Percentiles rank a stretch among this genome's conserved stretches.
Conservation (phyloP, 768 basidiomycete genomes). For the Macrolepiota albuminosa region DNA sequence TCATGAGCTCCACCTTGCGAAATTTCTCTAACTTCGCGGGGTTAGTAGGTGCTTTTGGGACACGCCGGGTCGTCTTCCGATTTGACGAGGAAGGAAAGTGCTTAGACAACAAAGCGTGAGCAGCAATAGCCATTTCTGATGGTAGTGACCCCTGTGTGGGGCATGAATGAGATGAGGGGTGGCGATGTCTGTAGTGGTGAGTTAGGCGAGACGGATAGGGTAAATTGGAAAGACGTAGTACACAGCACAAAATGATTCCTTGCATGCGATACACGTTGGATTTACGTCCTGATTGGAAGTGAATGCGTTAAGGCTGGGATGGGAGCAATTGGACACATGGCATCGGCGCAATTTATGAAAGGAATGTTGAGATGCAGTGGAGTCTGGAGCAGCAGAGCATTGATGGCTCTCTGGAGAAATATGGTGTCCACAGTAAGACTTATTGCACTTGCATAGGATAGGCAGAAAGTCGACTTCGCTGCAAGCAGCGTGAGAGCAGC, state of each 20-base stretch:
- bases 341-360: constrained; percentile 43
- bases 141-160: constrained; percentile 16
- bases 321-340: constrained; percentile 44
- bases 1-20: constrained; percentile 63
- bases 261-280: constrained; percentile 48
- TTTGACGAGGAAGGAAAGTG: constrained; percentile 36
- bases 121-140: constrained; percentile 37
- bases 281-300: constrained; percentile 20
- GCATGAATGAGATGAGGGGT: constrained; percentile 60
- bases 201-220: constrained; percentile 8
- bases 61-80: constrained; percentile 18
- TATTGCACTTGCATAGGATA: constrained; percentile 59
- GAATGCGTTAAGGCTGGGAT: constrained; percentile 46
- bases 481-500: constrained; percentile 61
- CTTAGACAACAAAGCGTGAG: constrained; percentile 49
- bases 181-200: constrained; percentile 51
- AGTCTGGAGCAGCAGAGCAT: constrained; percentile 31
- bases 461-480: constrained; percentile 70
- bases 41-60: constrained; percentile 36
- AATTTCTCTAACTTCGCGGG: constrained; percentile 50
- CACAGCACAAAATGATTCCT: constrained; percentile 59
- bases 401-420: constrained; percentile 53
- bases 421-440: constrained; percentile 62
- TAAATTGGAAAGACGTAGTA: constrained; percentile 23
- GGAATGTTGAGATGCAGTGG: constrained; percentile 7